Evolutionary conservation across 192 early-diverging fungal species (phyloP).

Genomic region (Pilaira anomala): DNA sequence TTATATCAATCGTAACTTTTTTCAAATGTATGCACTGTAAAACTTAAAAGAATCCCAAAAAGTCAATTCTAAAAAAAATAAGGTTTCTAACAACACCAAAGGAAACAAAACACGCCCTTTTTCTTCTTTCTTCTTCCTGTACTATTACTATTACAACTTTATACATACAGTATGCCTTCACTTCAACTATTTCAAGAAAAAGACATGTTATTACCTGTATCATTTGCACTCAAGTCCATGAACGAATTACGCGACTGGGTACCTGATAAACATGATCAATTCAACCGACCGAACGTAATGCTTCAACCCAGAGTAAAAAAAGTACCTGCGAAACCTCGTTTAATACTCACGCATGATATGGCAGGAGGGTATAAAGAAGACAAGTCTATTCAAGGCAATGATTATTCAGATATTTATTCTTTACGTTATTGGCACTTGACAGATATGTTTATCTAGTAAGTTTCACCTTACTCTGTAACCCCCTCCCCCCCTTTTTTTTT

Average conservation of each 20-base stretch:
- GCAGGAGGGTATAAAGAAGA: conserved; percentile 61
- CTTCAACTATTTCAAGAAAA: background rate
- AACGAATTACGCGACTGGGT: conserved; percentile 20
- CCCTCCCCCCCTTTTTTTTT: too few relatives aligned
- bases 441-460: conserved; percentile 62
- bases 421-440: conserved; percentile 61
- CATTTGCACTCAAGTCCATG: conserved; percentile 14
- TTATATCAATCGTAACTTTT: too few relatives aligned
- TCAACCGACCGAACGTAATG: conserved; percentile 16
- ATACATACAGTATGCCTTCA: conserved; percentile 37
- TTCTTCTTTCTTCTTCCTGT: too few relatives aligned
- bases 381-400: conserved; percentile 41
- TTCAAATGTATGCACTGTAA: too few relatives aligned
- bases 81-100: too few relatives aligned
- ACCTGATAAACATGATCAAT: conserved; percentile 7
- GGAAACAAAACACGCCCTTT: too few relatives aligned
- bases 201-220: conserved; percentile 5
- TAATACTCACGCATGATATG: conserved; percentile 65
- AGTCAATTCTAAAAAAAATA: too few relatives aligned
- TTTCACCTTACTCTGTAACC: too few relatives aligned
- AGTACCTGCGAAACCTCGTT: background rate
- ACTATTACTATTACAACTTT: too few relatives aligned
- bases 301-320: background rate
- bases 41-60: too few relatives aligned
- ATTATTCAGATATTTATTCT: conserved; percentile 43